Percentiles rank a stretch among this genome's conserved stretches.
Evolutionary conservation across 192 early-diverging fungal species (phyloP).

Genomic region (Spinellus fusiger): DNA sequence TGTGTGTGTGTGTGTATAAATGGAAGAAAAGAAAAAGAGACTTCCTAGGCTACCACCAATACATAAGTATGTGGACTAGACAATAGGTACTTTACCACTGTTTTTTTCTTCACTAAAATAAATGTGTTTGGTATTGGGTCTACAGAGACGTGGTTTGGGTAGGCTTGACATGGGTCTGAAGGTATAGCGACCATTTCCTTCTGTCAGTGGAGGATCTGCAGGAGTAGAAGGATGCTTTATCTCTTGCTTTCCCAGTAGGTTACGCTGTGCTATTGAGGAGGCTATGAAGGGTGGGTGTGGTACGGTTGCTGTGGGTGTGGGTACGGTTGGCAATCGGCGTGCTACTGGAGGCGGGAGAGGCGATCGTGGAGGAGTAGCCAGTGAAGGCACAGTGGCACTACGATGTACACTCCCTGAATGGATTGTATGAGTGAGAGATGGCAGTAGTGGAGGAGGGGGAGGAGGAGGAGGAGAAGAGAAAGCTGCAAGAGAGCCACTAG

Average conservation of each 20-base stretch:
- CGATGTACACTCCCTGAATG: background rate
- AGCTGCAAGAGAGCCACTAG: too few species aligned
- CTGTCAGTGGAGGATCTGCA: background rate
- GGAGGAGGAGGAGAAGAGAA: slow-evolving; percentile 9
- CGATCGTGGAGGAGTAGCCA: slow-evolving; percentile 8
- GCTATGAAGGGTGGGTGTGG: too few species aligned
- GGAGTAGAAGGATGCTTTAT: too few species aligned
- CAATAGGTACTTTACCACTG: background rate
- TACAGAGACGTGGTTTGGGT: slow-evolving; percentile 8
- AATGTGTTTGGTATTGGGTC: background rate
- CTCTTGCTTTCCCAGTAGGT: too few species aligned
- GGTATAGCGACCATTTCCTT: slow-evolving; percentile 18
- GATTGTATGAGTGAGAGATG: background rate
- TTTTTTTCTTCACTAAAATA: slow-evolving; percentile 20
- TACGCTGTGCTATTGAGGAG: too few species aligned
- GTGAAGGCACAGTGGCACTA: slow-evolving; percentile 12
- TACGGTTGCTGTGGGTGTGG: too few species aligned
- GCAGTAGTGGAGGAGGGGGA: slow-evolving; percentile 7
- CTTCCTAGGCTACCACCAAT: background rate
- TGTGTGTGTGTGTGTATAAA: background rate
- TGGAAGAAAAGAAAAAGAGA: too few species aligned
- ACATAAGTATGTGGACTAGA: background rate
- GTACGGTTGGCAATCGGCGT: too few species aligned
- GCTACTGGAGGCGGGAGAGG: background rate
- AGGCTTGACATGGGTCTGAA: slow-evolving; percentile 19